These are phyloP conservation scores for Lanmaoa pseudosensibilis DNA, from an alignment of 768 basidiomycete species.

Conservation along the genomic window DNA sequence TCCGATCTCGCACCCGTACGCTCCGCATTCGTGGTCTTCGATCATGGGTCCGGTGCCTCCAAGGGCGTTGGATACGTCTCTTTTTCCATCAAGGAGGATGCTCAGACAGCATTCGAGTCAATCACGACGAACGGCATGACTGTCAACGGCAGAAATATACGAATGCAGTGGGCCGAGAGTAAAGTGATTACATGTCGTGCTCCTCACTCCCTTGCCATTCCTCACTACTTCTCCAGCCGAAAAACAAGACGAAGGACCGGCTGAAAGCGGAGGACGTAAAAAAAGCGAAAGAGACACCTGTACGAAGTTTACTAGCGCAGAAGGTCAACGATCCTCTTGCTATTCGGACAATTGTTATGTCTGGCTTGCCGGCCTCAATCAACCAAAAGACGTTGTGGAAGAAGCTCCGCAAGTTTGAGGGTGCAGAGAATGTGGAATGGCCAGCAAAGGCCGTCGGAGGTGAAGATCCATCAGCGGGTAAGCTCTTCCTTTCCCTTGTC, in stretches of 20 bases:
- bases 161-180: constrained; percentile 78
- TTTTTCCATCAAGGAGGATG: constrained; percentile 88
- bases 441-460: constrained; percentile 48
- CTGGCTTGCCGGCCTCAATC: constrained; percentile 64
- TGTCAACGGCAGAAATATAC: constrained; percentile 65
- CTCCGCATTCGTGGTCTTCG: constrained; percentile 89
- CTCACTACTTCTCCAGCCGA: constrained; percentile 36
- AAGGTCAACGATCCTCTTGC: constrained; percentile 70
- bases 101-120: constrained; percentile 66
- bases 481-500: not conserved
- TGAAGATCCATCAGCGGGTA: constrained; percentile 55
- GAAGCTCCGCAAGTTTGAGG: constrained; percentile 76
- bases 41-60: constrained; percentile 69
- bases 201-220: not conserved
- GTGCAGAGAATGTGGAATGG: constrained; percentile 77
- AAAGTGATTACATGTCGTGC: constrained; percentile 49
- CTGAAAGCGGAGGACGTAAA: constrained; percentile 29
- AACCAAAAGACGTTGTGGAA: constrained; percentile 78
- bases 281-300: constrained; percentile 43
- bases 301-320: constrained; percentile 33
- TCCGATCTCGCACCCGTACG: constrained; percentile 95
- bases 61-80: constrained; percentile 98
- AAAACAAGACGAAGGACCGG: constrained; percentile 38
- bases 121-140: constrained; percentile 63
- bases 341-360: constrained; percentile 75